A percentile compares a stretch with the other conserved stretches of the same genome.
Conservation (phyloP, 306 rosid genomes). For the Begonia masoniana region DNA sequence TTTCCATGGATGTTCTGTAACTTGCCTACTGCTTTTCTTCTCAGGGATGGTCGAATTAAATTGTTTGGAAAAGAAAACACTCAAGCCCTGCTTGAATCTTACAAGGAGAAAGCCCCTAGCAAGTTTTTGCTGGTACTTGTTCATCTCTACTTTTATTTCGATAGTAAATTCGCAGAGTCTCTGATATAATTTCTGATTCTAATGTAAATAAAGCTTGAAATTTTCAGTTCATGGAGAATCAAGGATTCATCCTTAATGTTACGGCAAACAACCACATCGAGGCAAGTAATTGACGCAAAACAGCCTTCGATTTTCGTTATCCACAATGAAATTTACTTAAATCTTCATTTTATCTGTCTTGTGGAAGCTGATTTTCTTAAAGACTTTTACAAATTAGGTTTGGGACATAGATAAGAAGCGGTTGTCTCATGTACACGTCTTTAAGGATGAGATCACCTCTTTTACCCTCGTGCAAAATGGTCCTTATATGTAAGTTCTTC, state of each 20-base stretch:
- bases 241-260: constrained; percentile 53
- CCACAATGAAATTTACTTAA: neutral
- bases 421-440: constrained; percentile 29
- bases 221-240: constrained; percentile 59
- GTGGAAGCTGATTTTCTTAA: constrained; percentile 7
- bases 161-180: neutral
- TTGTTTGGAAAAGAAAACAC: constrained; percentile 65
- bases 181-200: too few relatives aligned
- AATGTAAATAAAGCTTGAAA: too few relatives aligned
- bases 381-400: constrained; percentile 35
- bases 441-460: constrained; percentile 47
- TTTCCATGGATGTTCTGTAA: too few relatives aligned
- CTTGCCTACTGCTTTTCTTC: neutral
- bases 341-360: neutral
- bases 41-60: constrained; percentile 75
- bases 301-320: neutral
- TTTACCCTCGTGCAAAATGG: constrained; percentile 42
- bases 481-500: constrained; percentile 48
- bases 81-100: constrained; percentile 57
- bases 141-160: neutral
- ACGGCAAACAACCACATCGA: constrained; percentile 55
- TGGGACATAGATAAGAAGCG: constrained; percentile 68
- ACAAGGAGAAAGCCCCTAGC: constrained; percentile 38
- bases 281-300: constrained; percentile 25
- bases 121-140: constrained; percentile 62